phyloP scores from a whole-genome alignment of 2,329 filamentous ascomycete genomes.

The Diaporthe ampelina region DNA sequence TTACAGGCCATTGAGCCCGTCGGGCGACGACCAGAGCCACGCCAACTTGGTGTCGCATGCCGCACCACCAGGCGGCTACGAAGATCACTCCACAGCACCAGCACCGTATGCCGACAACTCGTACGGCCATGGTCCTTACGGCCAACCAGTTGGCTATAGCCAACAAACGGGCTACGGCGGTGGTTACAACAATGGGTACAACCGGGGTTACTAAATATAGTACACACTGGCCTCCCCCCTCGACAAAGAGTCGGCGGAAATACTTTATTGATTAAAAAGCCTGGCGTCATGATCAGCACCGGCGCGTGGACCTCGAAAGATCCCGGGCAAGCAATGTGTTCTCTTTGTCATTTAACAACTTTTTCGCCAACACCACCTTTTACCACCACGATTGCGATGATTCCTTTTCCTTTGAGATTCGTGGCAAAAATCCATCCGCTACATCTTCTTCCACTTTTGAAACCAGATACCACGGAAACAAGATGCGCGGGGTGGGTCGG shows the following conservation, averaged over 20 bases:
- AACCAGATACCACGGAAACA: slow-evolving; percentile 36
- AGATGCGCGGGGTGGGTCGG: slow-evolving; percentile 2
- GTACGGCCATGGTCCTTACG: slow-evolving; percentile 30
- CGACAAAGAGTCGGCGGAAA: slow-evolving; percentile 15
- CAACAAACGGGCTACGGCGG: slow-evolving; percentile 23
- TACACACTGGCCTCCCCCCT: neutral
- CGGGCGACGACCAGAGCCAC: slow-evolving; percentile 49
- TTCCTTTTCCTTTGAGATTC: slow-evolving; percentile 37
- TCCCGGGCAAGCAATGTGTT: slow-evolving; percentile 35
- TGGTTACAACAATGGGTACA: slow-evolving; percentile 30
- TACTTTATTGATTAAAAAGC: slow-evolving; percentile 25
- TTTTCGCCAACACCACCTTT: slow-evolving; percentile 37
- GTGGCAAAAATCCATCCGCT: slow-evolving; percentile 27
- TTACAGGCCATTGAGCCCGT: slow-evolving; percentile 32
- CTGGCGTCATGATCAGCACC: slow-evolving; percentile 23
- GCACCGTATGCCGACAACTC: slow-evolving; percentile 36
- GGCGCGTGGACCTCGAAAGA: slow-evolving; percentile 24
- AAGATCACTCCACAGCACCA: slow-evolving; percentile 37
- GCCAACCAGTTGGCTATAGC: slow-evolving; percentile 18
- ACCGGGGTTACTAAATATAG: slow-evolving; percentile 20
- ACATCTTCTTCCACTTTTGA: slow-evolving; percentile 16
- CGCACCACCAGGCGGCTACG: slow-evolving; percentile 53
- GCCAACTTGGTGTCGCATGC: slow-evolving; percentile 57
- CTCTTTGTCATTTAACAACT: slow-evolving; percentile 40
- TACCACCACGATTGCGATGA: slow-evolving; percentile 42